These are phyloP conservation scores for Pyricularia grisea DNA, from an alignment of 2,329 filamentous ascomycete species.

Conservation along the genomic window DNA sequence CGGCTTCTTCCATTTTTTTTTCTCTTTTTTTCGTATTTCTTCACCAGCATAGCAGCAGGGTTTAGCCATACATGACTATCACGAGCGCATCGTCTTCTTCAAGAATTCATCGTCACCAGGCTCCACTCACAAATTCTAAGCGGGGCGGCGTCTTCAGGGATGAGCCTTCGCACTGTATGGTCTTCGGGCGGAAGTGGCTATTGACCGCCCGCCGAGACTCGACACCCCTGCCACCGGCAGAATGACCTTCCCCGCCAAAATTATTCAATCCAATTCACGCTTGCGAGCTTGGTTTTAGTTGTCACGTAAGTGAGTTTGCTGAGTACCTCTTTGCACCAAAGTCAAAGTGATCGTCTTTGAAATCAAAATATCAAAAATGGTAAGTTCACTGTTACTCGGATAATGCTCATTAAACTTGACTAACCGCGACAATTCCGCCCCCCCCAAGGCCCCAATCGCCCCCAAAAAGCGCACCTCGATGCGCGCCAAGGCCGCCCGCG, in stretches of 20 bases:
- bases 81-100: no score
- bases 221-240: neutral
- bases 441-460: conserved; percentile 15
- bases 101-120: neutral
- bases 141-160: neutral
- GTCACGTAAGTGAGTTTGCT: neutral
- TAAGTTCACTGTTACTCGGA: neutral
- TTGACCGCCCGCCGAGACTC: neutral
- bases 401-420: neutral
- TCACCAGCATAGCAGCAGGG: no score
- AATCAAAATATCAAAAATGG: neutral
- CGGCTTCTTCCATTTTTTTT: conserved; percentile 21
- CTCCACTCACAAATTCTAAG: neutral
- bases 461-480: conserved; percentile 7
- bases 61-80: no score
- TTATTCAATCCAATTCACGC: neutral
- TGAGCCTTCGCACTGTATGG: neutral
- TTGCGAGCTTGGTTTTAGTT: neutral
- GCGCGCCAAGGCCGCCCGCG: conserved; percentile 33
- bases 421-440: neutral
- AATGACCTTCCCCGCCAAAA: conserved; percentile 5
- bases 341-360: neutral
- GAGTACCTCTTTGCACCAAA: neutral
- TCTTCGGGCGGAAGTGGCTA: neutral
- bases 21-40: neutral